Percentiles rank a stretch among this genome's conserved stretches.
Evolutionary conservation across 257 asterid species (phyloP).

Genomic region (Pogostemon cablin): DNA sequence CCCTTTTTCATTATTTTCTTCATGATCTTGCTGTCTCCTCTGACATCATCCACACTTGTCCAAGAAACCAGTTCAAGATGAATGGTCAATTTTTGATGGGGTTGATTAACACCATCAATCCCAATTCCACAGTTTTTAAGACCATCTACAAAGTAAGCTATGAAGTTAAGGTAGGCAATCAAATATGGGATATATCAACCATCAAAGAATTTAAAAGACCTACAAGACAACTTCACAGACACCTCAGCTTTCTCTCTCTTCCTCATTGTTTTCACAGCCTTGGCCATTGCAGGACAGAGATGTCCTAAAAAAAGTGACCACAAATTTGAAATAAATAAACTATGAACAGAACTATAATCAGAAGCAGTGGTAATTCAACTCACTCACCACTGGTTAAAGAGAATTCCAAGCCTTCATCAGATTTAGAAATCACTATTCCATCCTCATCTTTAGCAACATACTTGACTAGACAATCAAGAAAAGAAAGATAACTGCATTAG

Average conservation of each 20-base stretch:
- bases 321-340: background rate
- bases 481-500: background rate
- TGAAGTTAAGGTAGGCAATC: background rate
- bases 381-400: slow-evolving; percentile 54
- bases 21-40: slow-evolving; percentile 51
- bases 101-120: slow-evolving; percentile 28
- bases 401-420: slow-evolving; percentile 48
- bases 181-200: background rate
- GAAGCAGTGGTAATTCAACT: background rate
- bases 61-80: slow-evolving; percentile 58
- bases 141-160: slow-evolving; percentile 43
- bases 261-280: slow-evolving; percentile 63
- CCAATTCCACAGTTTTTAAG: slow-evolving; percentile 33
- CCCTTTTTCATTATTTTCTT: slow-evolving; percentile 53
- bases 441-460: slow-evolving; percentile 46
- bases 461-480: slow-evolving; percentile 43
- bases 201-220: slow-evolving; percentile 25
- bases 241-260: slow-evolving; percentile 66
- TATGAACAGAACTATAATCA: background rate
- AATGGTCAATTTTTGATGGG: slow-evolving; percentile 45
- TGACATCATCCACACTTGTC: slow-evolving; percentile 53
- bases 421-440: slow-evolving; percentile 45
- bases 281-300: slow-evolving; percentile 61
- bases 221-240: slow-evolving; percentile 58
- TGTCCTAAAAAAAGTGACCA: slow-evolving; percentile 39